Percentiles rank a stretch among this genome's conserved stretches.
phyloP scores from a whole-genome alignment of 352 stramenopile species.

The Globisporangium middletonii region DNA sequence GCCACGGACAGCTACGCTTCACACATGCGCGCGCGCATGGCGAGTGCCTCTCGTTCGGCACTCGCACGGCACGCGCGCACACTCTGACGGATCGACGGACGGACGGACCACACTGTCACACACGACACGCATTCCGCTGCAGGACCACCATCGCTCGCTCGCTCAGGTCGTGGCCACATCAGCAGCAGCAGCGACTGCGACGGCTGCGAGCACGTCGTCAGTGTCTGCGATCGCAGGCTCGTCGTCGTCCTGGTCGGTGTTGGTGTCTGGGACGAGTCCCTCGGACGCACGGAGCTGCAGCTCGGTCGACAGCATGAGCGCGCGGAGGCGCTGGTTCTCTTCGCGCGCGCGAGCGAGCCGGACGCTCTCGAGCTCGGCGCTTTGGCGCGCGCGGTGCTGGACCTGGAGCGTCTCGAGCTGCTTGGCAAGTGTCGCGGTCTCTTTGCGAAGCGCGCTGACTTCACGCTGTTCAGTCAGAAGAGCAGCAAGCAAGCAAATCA shows the following conservation, averaged over 20 bases:
- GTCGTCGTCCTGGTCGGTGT: constrained; percentile 19
- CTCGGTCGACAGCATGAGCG: constrained; percentile 31
- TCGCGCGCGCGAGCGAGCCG: constrained; percentile 24
- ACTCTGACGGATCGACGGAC: neutral
- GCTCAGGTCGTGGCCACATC: neutral
- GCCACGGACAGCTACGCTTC: no score
- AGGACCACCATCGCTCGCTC: neutral
- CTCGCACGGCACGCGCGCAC: neutral
- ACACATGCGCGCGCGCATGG: no score
- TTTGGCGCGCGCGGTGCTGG: constrained; percentile 9
- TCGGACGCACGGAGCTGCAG: constrained; percentile 23
- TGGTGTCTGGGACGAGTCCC: constrained; percentile 7
- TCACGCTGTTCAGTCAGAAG: constrained; percentile 24
- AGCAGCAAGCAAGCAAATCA: constrained; percentile 3
- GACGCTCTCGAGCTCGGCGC: constrained; percentile 19
- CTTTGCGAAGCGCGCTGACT: constrained; percentile 30
- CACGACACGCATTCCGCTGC: no score
- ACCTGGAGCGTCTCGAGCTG: constrained; percentile 26
- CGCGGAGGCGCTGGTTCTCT: constrained; percentile 42
- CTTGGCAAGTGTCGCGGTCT: constrained; percentile 29
- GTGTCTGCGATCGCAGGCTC: neutral
- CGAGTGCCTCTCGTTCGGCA: no score
- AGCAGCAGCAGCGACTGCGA: no score
- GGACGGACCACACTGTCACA: no score
- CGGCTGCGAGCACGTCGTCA: neutral